phyloP scores from a whole-genome alignment of 164 flowering plant species.

The Sedum album region DNA sequence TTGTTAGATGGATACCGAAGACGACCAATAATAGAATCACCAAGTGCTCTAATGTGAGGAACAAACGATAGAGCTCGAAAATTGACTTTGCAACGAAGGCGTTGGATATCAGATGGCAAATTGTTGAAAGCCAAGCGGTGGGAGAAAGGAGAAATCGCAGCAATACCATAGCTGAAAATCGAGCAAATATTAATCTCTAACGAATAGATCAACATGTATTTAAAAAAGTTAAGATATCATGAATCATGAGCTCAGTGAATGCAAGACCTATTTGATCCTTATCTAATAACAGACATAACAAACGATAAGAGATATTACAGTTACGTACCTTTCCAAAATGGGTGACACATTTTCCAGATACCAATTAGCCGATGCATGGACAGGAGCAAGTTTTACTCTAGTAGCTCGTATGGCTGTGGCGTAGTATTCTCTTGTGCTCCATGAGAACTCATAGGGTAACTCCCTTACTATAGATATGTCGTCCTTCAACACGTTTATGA shows the following conservation, averaged over 20 bases:
- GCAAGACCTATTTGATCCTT: not conserved
- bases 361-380: constrained; percentile 93
- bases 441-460: constrained; percentile 66
- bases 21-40: constrained; percentile 64
- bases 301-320: not conserved
- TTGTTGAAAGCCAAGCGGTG: constrained; percentile 88
- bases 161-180: constrained; percentile 70
- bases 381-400: constrained; percentile 85
- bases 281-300: not conserved
- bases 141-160: constrained; percentile 95
- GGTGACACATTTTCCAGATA: constrained; percentile 87
- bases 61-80: constrained; percentile 80
- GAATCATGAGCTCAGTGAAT: not conserved
- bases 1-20: constrained; percentile 40
- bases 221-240: not conserved
- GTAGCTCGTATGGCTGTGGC: constrained; percentile 85
- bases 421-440: constrained; percentile 98
- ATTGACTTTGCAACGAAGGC: constrained; percentile 84
- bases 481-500: constrained; percentile 58
- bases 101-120: constrained; percentile 69
- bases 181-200: not conserved
- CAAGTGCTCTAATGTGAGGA: constrained; percentile 61
- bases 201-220: not conserved
- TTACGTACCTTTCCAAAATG: constrained; percentile 60
- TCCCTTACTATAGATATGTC: constrained; percentile 72